Conservation (phyloP, 2,329 filamentous ascomycete species). For the Aspergillus sp. region DNA sequence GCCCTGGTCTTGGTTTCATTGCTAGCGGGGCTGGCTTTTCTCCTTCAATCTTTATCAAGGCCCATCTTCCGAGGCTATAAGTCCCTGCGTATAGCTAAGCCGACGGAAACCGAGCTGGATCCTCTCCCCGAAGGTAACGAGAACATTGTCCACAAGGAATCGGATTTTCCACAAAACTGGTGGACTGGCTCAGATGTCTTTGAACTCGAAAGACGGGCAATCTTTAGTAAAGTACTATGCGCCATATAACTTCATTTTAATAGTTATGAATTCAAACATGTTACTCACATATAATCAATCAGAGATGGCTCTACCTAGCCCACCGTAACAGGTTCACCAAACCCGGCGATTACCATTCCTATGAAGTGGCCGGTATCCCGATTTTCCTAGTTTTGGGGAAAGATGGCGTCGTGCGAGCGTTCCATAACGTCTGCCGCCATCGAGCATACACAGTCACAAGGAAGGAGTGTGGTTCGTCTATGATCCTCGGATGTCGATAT, state of each 20-base stretch:
- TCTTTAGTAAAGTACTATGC: slow-evolving; percentile 50
- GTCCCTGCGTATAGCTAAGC: not conserved
- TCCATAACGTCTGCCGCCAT: slow-evolving; percentile 66
- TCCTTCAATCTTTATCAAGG: slow-evolving; percentile 15
- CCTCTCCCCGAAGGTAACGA: not conserved
- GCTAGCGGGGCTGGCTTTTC: slow-evolving; percentile 11
- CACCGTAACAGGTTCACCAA: slow-evolving; percentile 52
- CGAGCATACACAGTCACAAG: slow-evolving; percentile 62
- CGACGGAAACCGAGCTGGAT: not conserved
- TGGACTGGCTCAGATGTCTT: slow-evolving; percentile 47
- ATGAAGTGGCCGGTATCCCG: slow-evolving; percentile 58
- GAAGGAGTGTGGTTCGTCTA: slow-evolving; percentile 53
- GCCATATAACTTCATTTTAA: not conserved
- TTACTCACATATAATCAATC: not conserved
- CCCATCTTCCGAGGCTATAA: not conserved
- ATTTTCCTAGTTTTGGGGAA: slow-evolving; percentile 58
- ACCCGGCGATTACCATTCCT: slow-evolving; percentile 60
- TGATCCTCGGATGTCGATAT: slow-evolving; percentile 61
- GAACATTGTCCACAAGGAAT: slow-evolving; percentile 40
- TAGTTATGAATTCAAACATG: not conserved
- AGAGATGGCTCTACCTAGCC: slow-evolving; percentile 41
- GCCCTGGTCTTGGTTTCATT: slow-evolving; percentile 11
- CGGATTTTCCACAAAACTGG: slow-evolving; percentile 44
- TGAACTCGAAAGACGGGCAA: slow-evolving; percentile 51
- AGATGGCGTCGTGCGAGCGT: slow-evolving; percentile 56